These are phyloP conservation scores for Acmispon strigosus DNA, from an alignment of 306 rosid genomes.

Conservation along the genomic window DNA sequence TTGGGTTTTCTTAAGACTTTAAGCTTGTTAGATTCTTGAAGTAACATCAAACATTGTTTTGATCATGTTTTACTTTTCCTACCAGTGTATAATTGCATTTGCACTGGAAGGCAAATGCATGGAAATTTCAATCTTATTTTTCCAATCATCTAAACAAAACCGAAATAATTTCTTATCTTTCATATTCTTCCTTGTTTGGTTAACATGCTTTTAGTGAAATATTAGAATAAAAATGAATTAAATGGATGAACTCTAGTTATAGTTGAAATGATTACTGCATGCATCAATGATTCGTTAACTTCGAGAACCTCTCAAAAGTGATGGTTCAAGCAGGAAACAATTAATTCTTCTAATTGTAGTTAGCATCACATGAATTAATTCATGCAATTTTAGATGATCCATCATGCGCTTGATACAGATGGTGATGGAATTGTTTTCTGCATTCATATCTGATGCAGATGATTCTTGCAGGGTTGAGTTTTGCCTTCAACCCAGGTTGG, in stretches of 20 bases:
- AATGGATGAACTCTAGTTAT: neutral
- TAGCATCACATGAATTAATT: neutral
- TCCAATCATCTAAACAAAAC: neutral
- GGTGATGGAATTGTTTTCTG: neutral
- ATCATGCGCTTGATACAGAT: neutral
- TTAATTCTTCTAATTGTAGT: neutral
- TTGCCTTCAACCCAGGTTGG: neutral
- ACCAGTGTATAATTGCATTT: neutral
- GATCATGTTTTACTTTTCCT: neutral
- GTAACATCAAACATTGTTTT: neutral
- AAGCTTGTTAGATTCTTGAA: neutral
- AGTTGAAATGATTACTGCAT: neutral
- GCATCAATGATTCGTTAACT: neutral
- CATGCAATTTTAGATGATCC: neutral
- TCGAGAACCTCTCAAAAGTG: neutral
- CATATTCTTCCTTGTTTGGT: neutral
- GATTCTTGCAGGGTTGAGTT: neutral
- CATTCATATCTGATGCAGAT: neutral
- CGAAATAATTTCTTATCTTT: neutral
- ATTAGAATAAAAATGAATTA: neutral
- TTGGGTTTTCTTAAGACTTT: neutral
- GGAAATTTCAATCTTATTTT: neutral
- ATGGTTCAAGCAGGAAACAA: neutral
- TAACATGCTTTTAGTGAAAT: neutral
- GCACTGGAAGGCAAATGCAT: neutral